Evolutionary conservation across 1,139 yeast species (phyloP).

Genomic region (Lodderomyces beijingensis): DNA sequence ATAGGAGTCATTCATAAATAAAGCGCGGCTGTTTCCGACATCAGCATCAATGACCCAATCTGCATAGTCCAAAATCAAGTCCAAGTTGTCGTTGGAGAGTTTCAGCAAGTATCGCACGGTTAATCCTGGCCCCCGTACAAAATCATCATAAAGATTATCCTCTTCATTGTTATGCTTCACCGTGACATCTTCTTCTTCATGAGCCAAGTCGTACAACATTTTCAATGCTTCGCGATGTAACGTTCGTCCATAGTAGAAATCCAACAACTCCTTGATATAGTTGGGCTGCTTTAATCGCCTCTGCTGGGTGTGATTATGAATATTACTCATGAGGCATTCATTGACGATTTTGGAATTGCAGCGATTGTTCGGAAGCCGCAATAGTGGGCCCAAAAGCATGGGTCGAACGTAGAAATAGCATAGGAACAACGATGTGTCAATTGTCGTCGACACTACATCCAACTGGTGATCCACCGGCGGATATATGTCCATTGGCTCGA

Average conservation of each 20-base stretch:
- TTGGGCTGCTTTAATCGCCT: slow-evolving; percentile 21
- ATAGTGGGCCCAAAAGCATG: slow-evolving; percentile 74
- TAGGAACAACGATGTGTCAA: slow-evolving; percentile 77
- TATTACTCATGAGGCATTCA: slow-evolving; percentile 38
- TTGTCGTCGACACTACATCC: slow-evolving; percentile 38
- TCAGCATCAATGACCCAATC: slow-evolving; percentile 46
- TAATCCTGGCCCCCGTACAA: slow-evolving; percentile 42
- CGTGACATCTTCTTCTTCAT: slow-evolving; percentile 17
- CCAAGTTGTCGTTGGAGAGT: slow-evolving; percentile 47
- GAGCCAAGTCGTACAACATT: slow-evolving; percentile 44
- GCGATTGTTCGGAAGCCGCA: slow-evolving; percentile 65
- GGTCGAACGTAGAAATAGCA: slow-evolving; percentile 69
- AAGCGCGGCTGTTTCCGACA: slow-evolving; percentile 27
- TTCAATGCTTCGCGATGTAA: slow-evolving; percentile 67
- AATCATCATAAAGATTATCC: slow-evolving; percentile 18
- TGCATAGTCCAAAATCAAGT: slow-evolving; percentile 56
- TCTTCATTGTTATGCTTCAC: slow-evolving; percentile 14
- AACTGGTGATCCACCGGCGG: slow-evolving; percentile 17
- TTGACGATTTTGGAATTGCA: slow-evolving; percentile 69
- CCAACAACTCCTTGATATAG: slow-evolving; percentile 67
- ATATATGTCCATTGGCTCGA: slow-evolving; percentile 39
- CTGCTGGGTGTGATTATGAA: slow-evolving; percentile 27
- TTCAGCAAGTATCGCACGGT: slow-evolving; percentile 65
- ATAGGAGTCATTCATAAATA: slow-evolving; percentile 66
- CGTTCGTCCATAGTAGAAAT: slow-evolving; percentile 64